A percentile compares a stretch with the other conserved stretches of the same genome.
Evolutionary conservation across 2,329 filamentous ascomycete species (phyloP).

Genomic region (Xylaria sp.): DNA sequence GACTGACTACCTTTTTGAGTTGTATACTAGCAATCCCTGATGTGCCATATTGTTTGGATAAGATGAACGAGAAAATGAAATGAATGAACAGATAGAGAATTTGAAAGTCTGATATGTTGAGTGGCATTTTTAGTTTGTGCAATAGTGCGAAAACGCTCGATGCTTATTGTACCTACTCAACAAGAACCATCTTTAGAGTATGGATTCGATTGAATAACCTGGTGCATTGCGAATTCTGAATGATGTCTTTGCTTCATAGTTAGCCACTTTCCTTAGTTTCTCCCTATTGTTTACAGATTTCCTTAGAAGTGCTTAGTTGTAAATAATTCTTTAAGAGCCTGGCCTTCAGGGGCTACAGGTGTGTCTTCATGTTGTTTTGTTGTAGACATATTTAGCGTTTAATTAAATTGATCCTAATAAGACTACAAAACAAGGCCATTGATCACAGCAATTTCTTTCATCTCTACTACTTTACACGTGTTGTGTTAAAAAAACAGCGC

Average conservation of each 20-base stretch:
- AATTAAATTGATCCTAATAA: neutral
- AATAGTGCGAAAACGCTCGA: too few species aligned
- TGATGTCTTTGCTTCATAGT: neutral
- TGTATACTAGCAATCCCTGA: slow-evolving; percentile 29
- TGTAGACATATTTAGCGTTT: neutral
- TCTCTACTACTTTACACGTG: neutral
- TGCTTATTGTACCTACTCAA: neutral
- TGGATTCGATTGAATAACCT: neutral
- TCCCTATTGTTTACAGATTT: neutral
- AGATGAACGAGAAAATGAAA: slow-evolving; percentile 32
- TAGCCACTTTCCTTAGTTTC: too few species aligned
- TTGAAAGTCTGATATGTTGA: neutral
- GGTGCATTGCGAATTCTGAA: neutral
- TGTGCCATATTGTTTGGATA: slow-evolving; percentile 16
- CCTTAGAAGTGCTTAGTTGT: neutral
- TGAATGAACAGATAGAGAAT: slow-evolving; percentile 27
- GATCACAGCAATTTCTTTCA: neutral
- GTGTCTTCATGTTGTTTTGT: neutral
- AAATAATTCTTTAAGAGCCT: neutral
- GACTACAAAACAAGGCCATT: neutral
- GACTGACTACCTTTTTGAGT: slow-evolving; percentile 13
- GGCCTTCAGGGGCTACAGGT: too few species aligned
- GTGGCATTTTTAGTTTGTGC: neutral
- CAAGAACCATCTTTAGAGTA: neutral
- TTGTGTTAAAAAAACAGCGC: neutral